phyloP scores from a whole-genome alignment of 306 rosid genomes.

The Coriaria nepalensis region DNA sequence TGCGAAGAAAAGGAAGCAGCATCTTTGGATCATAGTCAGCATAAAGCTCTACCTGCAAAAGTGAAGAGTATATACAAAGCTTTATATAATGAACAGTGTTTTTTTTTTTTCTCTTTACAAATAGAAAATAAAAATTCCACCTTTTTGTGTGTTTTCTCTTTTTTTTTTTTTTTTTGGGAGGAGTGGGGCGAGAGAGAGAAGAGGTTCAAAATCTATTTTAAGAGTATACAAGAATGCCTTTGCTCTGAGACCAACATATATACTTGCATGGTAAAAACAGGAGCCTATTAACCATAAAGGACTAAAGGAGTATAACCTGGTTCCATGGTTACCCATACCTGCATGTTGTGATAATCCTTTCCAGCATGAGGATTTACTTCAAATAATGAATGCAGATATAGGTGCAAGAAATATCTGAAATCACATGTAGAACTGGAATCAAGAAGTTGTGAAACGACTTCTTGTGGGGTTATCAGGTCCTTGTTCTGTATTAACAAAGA shows the following conservation, averaged over 20 bases:
- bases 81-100: not conserved
- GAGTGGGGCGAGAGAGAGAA: too few species aligned
- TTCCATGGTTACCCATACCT: slow-evolving; percentile 38
- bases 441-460: slow-evolving; percentile 70
- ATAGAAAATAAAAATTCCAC: too few species aligned
- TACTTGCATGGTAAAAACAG: not conserved
- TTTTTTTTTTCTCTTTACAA: not conserved
- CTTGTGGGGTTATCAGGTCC: slow-evolving; percentile 55
- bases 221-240: too few species aligned
- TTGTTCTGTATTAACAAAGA: slow-evolving; percentile 58
- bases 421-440: slow-evolving; percentile 41
- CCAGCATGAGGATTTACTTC: slow-evolving; percentile 87
- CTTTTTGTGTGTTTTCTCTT: too few species aligned
- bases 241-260: too few species aligned
- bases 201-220: too few species aligned
- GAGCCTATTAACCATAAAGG: slow-evolving; percentile 5
- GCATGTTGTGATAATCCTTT: slow-evolving; percentile 88
- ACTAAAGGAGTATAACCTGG: slow-evolving; percentile 14
- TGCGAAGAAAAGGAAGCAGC: slow-evolving; percentile 87
- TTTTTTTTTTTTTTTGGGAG: too few species aligned
- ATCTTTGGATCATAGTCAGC: slow-evolving; percentile 92
- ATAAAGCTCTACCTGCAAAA: slow-evolving; percentile 72
- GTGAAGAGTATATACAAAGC: not conserved
- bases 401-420: slow-evolving; percentile 58
- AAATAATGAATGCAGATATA: slow-evolving; percentile 82